A percentile compares a stretch with the other conserved stretches of the same genome.
Evolutionary conservation across 495 filamentous ascomycete genomes (phyloP).

Genomic region (Trichoderma erinaceum): DNA sequence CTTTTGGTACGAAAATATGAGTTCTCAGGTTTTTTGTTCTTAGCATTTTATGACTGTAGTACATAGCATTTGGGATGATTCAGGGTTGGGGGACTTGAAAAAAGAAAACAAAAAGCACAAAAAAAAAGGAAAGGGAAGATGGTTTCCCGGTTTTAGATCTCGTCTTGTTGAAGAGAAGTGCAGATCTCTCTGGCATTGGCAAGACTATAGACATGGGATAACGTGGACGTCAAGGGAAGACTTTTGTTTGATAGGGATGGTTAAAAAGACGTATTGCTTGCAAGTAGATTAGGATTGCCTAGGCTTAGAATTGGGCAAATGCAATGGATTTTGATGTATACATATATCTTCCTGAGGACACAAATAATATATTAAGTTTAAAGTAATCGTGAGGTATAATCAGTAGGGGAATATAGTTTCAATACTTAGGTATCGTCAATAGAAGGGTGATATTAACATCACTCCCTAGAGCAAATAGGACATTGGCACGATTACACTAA

Average conservation of each 20-base stretch:
- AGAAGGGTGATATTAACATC: no score
- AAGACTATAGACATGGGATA: neutral
- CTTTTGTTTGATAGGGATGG: conserved; percentile 1
- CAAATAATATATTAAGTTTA: neutral
- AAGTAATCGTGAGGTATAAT: no score
- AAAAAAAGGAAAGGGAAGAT: neutral
- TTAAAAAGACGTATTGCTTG: neutral
- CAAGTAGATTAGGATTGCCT: conserved; percentile 8
- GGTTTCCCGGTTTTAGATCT: neutral
- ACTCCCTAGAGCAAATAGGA: no score
- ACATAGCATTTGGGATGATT: neutral
- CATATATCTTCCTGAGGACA: neutral
- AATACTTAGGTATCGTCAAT: no score
- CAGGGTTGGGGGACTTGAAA: neutral
- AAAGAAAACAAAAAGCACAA: neutral
- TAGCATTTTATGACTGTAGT: conserved; percentile 5
- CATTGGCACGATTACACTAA: neutral
- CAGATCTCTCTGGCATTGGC: neutral
- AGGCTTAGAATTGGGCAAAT: conserved; percentile 2
- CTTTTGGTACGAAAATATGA: neutral
- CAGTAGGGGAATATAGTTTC: no score
- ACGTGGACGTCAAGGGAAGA: neutral
- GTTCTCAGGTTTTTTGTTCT: neutral
- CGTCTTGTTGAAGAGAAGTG: neutral
- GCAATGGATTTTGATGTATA: neutral